Percentiles rank a stretch among this genome's conserved stretches.
Evolutionary conservation across 2,329 filamentous ascomycete genomes (phyloP).

Genomic region (Aspergillus terreus): DNA sequence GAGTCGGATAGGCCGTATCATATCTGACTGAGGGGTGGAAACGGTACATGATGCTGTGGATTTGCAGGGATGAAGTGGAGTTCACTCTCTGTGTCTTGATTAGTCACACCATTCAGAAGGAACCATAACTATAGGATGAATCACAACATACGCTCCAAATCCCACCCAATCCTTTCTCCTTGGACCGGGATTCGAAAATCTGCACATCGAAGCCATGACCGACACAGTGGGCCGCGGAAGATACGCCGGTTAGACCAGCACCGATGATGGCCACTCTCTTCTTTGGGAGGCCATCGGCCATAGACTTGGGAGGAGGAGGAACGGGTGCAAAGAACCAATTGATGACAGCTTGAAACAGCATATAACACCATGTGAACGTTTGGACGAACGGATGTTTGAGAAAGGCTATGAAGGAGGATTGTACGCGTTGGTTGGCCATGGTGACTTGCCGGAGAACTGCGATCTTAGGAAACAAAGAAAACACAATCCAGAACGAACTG

Average conservation of each 20-base stretch:
- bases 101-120: background rate
- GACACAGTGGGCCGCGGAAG: conserved; percentile 75
- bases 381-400: conserved; percentile 28
- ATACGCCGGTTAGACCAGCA: conserved; percentile 70
- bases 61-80: conserved; percentile 76
- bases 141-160: conserved; percentile 65
- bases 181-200: conserved; percentile 69
- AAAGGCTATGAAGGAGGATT: conserved; percentile 18
- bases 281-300: conserved; percentile 50
- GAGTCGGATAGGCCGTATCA: conserved; percentile 71
- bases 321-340: conserved; percentile 61
- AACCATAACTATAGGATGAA: background rate
- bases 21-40: conserved; percentile 79
- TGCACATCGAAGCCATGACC: conserved; percentile 81
- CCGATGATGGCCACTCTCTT: conserved; percentile 67
- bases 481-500: background rate
- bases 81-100: conserved; percentile 61
- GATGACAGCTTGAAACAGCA: conserved; percentile 27
- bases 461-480: background rate
- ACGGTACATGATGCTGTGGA: conserved; percentile 82
- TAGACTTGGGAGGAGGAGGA: conserved; percentile 55
- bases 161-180: conserved; percentile 63
- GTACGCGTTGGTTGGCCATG: background rate
- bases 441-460: background rate
- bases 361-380: conserved; percentile 28